Conservation (phyloP, 208 protist genomes). For the Porcisia deanei region DNA sequence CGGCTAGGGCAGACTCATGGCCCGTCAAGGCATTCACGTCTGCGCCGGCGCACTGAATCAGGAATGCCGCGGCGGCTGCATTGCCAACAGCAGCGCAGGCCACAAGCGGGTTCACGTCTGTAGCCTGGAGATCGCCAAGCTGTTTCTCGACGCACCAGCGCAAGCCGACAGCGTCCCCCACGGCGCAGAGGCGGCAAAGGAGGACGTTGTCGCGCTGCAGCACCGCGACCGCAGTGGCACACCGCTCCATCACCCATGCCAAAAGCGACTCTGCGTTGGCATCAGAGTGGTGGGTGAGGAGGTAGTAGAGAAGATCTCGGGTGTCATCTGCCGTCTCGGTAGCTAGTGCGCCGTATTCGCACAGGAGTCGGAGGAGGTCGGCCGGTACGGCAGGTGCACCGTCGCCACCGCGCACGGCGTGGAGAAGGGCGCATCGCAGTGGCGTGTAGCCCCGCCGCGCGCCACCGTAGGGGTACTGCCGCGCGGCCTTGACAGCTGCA, state of each 20-base stretch:
- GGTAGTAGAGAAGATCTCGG: slow-evolving; percentile 50
- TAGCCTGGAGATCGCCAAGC: slow-evolving; percentile 37
- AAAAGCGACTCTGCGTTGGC: slow-evolving; percentile 41
- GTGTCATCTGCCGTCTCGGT: slow-evolving; percentile 29
- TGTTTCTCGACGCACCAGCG: slow-evolving; percentile 67
- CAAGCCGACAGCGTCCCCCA: slow-evolving; percentile 35
- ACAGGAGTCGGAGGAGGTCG: slow-evolving; percentile 45
- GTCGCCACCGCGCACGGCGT: slow-evolving; percentile 8
- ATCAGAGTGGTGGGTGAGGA: slow-evolving; percentile 38
- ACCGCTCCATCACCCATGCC: slow-evolving; percentile 23
- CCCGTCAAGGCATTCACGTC: slow-evolving; percentile 41
- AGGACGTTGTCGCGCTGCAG: slow-evolving; percentile 50
- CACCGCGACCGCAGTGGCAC: slow-evolving; percentile 17
- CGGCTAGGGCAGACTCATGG: slow-evolving; percentile 30
- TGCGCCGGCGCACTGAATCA: slow-evolving; percentile 39
- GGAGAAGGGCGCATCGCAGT: slow-evolving; percentile 37
- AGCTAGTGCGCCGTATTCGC: slow-evolving; percentile 49
- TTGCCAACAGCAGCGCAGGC: slow-evolving; percentile 49
- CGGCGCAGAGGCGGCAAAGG: slow-evolving; percentile 47
- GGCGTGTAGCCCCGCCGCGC: slow-evolving; percentile 50
- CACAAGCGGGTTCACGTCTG: slow-evolving; percentile 40
- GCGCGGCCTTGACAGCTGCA: slow-evolving; percentile 14
- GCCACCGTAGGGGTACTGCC: slow-evolving; percentile 34
- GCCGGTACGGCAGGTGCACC: neutral
- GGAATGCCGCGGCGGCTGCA: slow-evolving; percentile 40